Evolutionary conservation across 345 rosid species (phyloP).

Genomic region (Combretum micranthum): DNA sequence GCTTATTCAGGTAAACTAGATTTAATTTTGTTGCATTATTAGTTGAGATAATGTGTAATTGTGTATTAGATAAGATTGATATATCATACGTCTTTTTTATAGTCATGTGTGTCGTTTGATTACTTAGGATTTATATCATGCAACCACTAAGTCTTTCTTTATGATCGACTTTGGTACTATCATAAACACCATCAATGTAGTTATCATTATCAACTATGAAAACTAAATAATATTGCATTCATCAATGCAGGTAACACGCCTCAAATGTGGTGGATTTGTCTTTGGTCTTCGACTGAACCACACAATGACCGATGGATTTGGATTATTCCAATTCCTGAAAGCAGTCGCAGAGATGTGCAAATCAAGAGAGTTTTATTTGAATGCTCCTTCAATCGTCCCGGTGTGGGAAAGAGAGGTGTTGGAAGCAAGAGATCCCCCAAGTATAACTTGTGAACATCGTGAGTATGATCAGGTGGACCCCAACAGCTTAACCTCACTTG

Average conservation of each 20-base stretch:
- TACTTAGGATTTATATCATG: too few relatives aligned
- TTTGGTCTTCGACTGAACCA: conserved; percentile 6
- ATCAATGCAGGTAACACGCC: conserved; percentile 4
- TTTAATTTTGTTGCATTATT: too few relatives aligned
- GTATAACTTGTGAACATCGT: neutral
- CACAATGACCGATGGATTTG: conserved; percentile 1
- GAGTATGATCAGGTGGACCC: conserved; percentile 1
- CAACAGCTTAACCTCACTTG: neutral
- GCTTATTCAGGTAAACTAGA: conserved; percentile 1
- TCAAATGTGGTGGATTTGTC: conserved; percentile 14
- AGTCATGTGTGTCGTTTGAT: too few relatives aligned
- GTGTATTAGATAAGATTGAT: too few relatives aligned
- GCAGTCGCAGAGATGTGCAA: conserved; percentile 8
- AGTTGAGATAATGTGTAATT: too few relatives aligned
- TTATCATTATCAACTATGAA: too few relatives aligned
- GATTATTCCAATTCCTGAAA: conserved; percentile 3
- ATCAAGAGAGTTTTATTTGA: neutral
- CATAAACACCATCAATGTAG: too few relatives aligned
- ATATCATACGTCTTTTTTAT: too few relatives aligned
- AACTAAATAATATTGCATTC: neutral
- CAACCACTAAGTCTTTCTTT: too few relatives aligned
- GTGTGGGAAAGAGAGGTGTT: conserved; percentile 11
- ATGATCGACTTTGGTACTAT: too few relatives aligned
- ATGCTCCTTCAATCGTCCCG: neutral
- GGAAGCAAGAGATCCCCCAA: conserved; percentile 8